Base-by-base conservation (phyloP, 2,329 filamentous ascomycete species). In the Capronia coronata region DNA sequence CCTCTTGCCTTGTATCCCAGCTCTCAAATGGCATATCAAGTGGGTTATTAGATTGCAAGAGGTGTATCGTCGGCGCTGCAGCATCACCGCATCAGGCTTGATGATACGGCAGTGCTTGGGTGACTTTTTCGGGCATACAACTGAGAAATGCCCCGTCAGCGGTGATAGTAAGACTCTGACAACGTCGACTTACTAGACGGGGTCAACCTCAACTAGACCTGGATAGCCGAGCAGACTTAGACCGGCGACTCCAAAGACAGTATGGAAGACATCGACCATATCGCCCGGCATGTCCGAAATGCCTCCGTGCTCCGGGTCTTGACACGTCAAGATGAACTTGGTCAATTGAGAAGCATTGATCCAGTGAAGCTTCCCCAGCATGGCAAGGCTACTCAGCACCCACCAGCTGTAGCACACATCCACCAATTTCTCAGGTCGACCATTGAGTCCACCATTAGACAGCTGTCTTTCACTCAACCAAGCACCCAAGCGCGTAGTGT, bases 351-450 rank as follows among this genome's bases (percentile, higher is more conserved):
- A 75, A 43, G 82, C 79, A 71, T 98, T 87, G 64, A 98, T 94
- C 93, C 93, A 98, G 66, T 96, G 87, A 46, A 89, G 77, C 48
- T 84, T 83, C 46, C 78, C 82, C 59, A 98, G 86, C 77, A 97
- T 96, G 39, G 86, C 84, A 59, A 98, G 72, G 65, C 90, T 95
- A 64, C 87, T 91, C 63, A 91, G 73, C 38, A 97, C 93, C 93
- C 93, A 98, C 93, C 93, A 98, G 66, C 88, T 95, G 71, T 98
- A 98, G 71, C 93, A 98, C 11, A 95, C 91, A 66, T 98, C 93
- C 65, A 95, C 91, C 55, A 86, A 72, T 73, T 98, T 98, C 71
- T 97, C 93, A 0, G 93, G 93, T 42, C 93, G 79, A 2, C 93
- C 93, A 65, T 98, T 98, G 43, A 98, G 72, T 0, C 93, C 93